Evolutionary conservation across 441 rosid genomes (phyloP), one percentile per base, ranked within the genome.

Genomic region (Aquilaria agallochum): DNA sequence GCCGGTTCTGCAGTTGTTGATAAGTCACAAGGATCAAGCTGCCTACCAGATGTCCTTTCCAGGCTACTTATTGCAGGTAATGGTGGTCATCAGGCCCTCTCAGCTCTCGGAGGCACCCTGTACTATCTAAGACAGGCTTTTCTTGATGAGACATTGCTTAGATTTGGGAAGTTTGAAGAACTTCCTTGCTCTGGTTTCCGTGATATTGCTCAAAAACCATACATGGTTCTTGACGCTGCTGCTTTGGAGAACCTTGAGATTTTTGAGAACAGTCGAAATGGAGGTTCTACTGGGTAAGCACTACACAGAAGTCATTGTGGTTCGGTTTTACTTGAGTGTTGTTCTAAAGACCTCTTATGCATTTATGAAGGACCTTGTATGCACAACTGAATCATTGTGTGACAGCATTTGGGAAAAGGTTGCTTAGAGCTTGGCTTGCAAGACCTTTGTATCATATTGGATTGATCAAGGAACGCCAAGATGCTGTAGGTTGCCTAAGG

Each of bases 241-340:
- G 98, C 97, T 55, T 71, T 95, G 48, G 99, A 95, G 72, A 95
- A 92, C 86, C 98, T 95, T 67, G 99, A 95, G 78, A 81, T 95
- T 75, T 95, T 92, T 80, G 98, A 95, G 85, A 95, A 95, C 81
- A 88, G 78, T 80, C 78, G 77, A 81, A 87, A 85, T 65, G 98
- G 98, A 65, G 92, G 83, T 70, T 58, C 81, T 64, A 84, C 89
- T 14, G 96, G 99, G 97, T 94, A 84, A 68, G 67, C 55, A 62
- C 45, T 66, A 31, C 63, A 55, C 36, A 40, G 63, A n/a, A 45
- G 55, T 63, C 9, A 58, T 54, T 58, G 8, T 36, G 48, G 53
- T 31, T 48, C 45, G 52, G 60, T 60, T 13, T 66, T 53, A 55
- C 53, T 56, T 56, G 65, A 50, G 54, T 42, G 70, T 60, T 63